These are phyloP conservation scores for Penicillium mononematosum DNA, from an alignment of 495 filamentous ascomycete species.

Conservation along the genomic window DNA sequence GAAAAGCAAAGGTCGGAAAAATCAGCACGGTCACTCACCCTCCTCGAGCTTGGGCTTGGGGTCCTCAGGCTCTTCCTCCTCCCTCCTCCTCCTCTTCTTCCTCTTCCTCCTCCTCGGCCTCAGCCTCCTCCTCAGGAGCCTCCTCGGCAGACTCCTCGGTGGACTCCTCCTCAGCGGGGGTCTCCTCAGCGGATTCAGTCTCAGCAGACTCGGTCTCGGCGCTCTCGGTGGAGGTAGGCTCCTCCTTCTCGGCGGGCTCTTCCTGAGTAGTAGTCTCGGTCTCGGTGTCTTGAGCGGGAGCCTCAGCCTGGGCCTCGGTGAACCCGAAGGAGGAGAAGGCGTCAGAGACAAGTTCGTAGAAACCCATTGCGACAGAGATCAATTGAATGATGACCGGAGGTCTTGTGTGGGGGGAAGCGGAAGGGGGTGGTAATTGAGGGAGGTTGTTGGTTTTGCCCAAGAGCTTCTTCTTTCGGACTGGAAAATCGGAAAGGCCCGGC, in stretches of 20 bases:
- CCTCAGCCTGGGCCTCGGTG: constrained; percentile 60
- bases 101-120: constrained; percentile 47
- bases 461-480: constrained; percentile 33
- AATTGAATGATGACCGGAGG: constrained; percentile 40
- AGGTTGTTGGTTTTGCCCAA: constrained; percentile 42
- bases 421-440: constrained; percentile 37
- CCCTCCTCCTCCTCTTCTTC: constrained; percentile 56
- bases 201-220: constrained; percentile 34
- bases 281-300: constrained; percentile 46
- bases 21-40: constrained; percentile 59
- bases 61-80: constrained; percentile 87
- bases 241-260: constrained; percentile 51
- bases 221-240: constrained; percentile 36
- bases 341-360: constrained; percentile 64
- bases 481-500: constrained; percentile 50
- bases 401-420: constrained; percentile 24
- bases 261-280: constrained; percentile 54
- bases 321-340: constrained; percentile 57
- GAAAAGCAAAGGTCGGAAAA: constrained; percentile 1
- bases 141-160: constrained; percentile 50
- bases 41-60: constrained; percentile 85
- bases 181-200: constrained; percentile 36
- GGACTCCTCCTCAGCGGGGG: constrained; percentile 46
- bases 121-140: constrained; percentile 46
- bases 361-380: constrained; percentile 55